These are phyloP conservation scores for Skeletonema grethae DNA, from an alignment of 108 stramenopile species.

Conservation along the genomic window DNA sequence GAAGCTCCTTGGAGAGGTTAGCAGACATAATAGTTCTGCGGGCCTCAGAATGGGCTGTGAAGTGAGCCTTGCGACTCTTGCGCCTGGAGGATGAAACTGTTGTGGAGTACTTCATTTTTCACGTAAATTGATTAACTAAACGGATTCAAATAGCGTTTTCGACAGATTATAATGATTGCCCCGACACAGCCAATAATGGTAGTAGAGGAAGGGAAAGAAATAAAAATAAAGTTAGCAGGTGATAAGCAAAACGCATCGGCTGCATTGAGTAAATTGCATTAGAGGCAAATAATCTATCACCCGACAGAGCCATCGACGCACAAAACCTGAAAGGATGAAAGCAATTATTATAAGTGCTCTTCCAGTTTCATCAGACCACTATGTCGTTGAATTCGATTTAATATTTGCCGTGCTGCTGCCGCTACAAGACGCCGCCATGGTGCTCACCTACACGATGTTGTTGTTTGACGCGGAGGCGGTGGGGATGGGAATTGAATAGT, in stretches of 20 bases:
- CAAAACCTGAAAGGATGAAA: background rate
- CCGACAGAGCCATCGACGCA: background rate
- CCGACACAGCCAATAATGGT: background rate
- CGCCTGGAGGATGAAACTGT: conserved; percentile 92
- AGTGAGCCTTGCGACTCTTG: conserved; percentile 99
- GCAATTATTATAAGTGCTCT: background rate
- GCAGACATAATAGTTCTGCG: conserved; percentile 96
- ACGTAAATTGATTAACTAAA: background rate
- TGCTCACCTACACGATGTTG: conserved; percentile 17
- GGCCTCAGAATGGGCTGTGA: conserved; percentile 91
- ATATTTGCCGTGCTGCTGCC: background rate
- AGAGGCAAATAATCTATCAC: background rate
- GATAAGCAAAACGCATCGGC: background rate
- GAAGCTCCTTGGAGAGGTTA: conserved; percentile 97
- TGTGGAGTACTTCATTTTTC: conserved; percentile 84
- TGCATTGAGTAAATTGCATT: background rate
- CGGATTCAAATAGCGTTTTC: background rate
- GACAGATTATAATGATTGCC: background rate
- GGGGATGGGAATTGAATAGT: background rate
- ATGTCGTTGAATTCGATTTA: background rate
- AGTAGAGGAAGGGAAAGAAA: background rate
- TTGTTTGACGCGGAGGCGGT: background rate
- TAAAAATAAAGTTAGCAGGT: background rate
- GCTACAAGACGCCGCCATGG: conserved; percentile 13
- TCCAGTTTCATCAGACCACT: background rate